These are phyloP conservation scores for Saccharomycopsis babjevae DNA, from an alignment of 805 yeast species.

Conservation along the genomic window DNA sequence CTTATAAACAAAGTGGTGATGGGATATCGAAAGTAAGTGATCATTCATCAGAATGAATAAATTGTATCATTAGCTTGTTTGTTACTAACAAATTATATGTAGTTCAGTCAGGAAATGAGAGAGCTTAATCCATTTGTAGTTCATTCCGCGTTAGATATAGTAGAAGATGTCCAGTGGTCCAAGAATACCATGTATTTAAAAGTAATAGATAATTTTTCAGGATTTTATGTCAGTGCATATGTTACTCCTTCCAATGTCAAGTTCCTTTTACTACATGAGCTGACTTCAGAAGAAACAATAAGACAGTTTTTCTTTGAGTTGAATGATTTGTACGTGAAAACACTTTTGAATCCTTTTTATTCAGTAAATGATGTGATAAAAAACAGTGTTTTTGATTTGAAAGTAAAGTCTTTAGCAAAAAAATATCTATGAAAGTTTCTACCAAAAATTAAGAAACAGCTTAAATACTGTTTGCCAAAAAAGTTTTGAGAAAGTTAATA, in stretches of 20 bases:
- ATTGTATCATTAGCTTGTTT: neutral
- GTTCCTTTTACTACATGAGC: conserved; percentile 60
- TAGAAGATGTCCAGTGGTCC: conserved; percentile 84
- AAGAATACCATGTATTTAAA: conserved; percentile 58
- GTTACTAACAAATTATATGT: neutral
- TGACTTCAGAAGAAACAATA: conserved; percentile 49
- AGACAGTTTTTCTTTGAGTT: conserved; percentile 77
- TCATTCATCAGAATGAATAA: neutral
- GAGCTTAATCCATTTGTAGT: conserved; percentile 83
- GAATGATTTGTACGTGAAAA: conserved; percentile 81
- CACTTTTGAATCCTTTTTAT: conserved; percentile 80
- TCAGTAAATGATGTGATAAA: conserved; percentile 62
- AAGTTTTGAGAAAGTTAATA: neutral
- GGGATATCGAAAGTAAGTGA: conserved; percentile 38
- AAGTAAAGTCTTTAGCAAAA: conserved; percentile 60
- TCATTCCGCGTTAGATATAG: conserved; percentile 82
- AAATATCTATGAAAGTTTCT: conserved; percentile 47
- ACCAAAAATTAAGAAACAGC: neutral
- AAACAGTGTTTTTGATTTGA: conserved; percentile 64
- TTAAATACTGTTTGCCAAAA: neutral
- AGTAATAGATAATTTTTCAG: conserved; percentile 77
- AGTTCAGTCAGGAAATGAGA: conserved; percentile 56
- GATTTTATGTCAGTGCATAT: conserved; percentile 71
- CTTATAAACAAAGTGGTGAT: conserved; percentile 55
- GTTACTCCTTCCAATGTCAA: conserved; percentile 83